Evolutionary conservation across 2,329 filamentous ascomycete species (phyloP).

Genomic region (Aspergillus sp.): DNA sequence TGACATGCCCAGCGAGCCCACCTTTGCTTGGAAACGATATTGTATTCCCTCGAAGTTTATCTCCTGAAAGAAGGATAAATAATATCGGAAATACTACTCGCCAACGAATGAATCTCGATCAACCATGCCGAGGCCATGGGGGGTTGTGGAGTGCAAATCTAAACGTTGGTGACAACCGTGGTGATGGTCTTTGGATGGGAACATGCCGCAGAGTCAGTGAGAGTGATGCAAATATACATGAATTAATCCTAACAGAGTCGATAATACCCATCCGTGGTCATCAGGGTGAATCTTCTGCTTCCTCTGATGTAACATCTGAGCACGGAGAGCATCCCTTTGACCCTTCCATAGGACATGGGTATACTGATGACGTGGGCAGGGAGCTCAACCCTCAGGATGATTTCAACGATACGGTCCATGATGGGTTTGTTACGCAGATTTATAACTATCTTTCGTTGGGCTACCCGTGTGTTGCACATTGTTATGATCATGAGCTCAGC

Average conservation of each 20-base stretch:
- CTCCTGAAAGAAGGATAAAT: conserved; percentile 76
- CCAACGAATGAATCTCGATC: conserved; percentile 38
- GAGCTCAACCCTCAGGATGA: conserved; percentile 33
- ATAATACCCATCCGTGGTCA: conserved; percentile 14
- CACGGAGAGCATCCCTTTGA: not conserved
- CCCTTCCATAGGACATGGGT: not conserved
- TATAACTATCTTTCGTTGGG: conserved; percentile 95
- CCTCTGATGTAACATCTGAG: not conserved
- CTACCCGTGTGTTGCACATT: conserved; percentile 76
- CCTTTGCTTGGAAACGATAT: conserved; percentile 85
- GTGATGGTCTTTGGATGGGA: conserved; percentile 38
- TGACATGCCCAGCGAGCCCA: conserved; percentile 54
- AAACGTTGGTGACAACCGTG: conserved; percentile 17
- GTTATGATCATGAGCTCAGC: conserved; percentile 77
- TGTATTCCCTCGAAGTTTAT: conserved; percentile 70
- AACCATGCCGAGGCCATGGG: conserved; percentile 49
- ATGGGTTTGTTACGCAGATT: conserved; percentile 85
- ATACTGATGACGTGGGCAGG: conserved; percentile 19
- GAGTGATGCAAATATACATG: conserved; percentile 7
- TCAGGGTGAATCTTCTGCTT: not conserved
- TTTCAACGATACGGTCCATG: conserved; percentile 63
- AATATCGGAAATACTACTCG: conserved; percentile 63
- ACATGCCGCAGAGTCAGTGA: conserved; percentile 27
- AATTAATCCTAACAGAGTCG: conserved; percentile 15
- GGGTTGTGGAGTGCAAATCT: conserved; percentile 70